Conservation (phyloP, 2,329 filamentous ascomycete genomes). For the Alternaria rosae region DNA sequence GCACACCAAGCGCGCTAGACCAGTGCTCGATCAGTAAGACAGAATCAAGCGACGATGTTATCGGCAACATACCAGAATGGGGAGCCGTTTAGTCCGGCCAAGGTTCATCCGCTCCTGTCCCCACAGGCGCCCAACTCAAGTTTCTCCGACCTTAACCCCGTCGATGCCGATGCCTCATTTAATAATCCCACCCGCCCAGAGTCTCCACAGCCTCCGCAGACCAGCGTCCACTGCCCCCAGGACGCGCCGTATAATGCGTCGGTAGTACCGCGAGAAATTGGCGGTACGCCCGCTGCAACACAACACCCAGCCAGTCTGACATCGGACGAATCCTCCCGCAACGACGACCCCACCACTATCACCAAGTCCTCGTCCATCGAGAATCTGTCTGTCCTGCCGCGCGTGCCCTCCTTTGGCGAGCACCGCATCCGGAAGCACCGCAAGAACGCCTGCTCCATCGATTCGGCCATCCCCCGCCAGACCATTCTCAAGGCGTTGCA, state of each 20-base stretch:
- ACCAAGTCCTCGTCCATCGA: slow-evolving; percentile 47
- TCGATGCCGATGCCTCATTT: slow-evolving; percentile 33
- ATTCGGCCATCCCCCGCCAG: slow-evolving; percentile 73
- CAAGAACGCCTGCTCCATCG: slow-evolving; percentile 62
- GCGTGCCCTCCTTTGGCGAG: slow-evolving; percentile 47
- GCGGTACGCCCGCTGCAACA: slow-evolving; percentile 37
- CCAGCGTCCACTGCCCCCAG: slow-evolving; percentile 31
- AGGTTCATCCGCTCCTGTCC: slow-evolving; percentile 45
- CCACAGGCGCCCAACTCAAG: slow-evolving; percentile 35
- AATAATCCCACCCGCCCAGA: slow-evolving; percentile 36
- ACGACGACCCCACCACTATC: slow-evolving; percentile 27
- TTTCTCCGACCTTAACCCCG: slow-evolving; percentile 47
- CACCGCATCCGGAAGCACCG: slow-evolving; percentile 48
- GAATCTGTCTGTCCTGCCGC: slow-evolving; percentile 43
- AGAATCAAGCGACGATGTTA: slow-evolving; percentile 29
- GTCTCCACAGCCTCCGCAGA: slow-evolving; percentile 35
- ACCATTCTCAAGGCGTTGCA: slow-evolving; percentile 84
- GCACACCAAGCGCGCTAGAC: background rate
- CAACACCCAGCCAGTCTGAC: slow-evolving; percentile 24
- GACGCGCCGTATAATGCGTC: slow-evolving; percentile 37
- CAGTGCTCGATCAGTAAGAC: background rate
- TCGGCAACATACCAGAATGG: slow-evolving; percentile 29
- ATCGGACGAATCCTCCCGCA: slow-evolving; percentile 38
- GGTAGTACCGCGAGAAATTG: slow-evolving; percentile 38
- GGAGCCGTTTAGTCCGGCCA: slow-evolving; percentile 45